These are phyloP conservation scores for Middelhovenomyces tepae DNA, from an alignment of 805 yeast species.

Conservation along the genomic window DNA sequence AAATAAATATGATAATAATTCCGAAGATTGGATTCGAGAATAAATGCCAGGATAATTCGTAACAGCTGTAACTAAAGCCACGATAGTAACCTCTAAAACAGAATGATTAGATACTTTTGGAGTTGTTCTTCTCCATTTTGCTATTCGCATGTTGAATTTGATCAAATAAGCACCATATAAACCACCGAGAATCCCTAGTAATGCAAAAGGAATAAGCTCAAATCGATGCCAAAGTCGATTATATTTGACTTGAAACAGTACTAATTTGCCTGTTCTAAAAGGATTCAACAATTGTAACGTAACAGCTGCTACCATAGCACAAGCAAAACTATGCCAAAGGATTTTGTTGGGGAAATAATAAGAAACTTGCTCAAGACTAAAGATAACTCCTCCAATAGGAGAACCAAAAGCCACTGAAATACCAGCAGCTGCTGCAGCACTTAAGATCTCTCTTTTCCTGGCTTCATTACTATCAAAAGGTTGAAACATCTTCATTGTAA, in stretches of 20 bases:
- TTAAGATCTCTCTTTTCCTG: conserved; percentile 48
- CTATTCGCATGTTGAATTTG: conserved; percentile 38
- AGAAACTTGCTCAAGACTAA: conserved; percentile 61
- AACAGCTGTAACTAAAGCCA: conserved; percentile 45
- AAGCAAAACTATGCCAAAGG: conserved; percentile 79
- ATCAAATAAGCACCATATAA: conserved; percentile 49
- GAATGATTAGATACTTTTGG: conserved; percentile 17
- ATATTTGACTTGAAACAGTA: conserved; percentile 58
- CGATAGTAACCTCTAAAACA: conserved; percentile 38
- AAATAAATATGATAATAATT: conserved; percentile 52
- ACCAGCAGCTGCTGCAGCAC: conserved; percentile 78
- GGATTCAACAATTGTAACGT: conserved; percentile 46
- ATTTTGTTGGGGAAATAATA: conserved; percentile 54
- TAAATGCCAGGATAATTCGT: conserved; percentile 48
- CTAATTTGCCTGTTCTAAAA: conserved; percentile 40
- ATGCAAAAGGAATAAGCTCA: conserved; percentile 65
- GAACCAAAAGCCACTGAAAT: conserved; percentile 79
- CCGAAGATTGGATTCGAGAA: conserved; percentile 46
- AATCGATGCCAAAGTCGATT: conserved; percentile 63
- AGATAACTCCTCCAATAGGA: conserved; percentile 82
- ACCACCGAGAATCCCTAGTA: conserved; percentile 66
- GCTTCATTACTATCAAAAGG: conserved; percentile 42
- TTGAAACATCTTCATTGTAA: conserved; percentile 30
- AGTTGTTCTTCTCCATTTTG: conserved; percentile 20
- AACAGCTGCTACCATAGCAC: conserved; percentile 65